Evolutionary conservation across 805 yeast genomes (phyloP).

Genomic region (Metahyphopichia silvanorum): DNA sequence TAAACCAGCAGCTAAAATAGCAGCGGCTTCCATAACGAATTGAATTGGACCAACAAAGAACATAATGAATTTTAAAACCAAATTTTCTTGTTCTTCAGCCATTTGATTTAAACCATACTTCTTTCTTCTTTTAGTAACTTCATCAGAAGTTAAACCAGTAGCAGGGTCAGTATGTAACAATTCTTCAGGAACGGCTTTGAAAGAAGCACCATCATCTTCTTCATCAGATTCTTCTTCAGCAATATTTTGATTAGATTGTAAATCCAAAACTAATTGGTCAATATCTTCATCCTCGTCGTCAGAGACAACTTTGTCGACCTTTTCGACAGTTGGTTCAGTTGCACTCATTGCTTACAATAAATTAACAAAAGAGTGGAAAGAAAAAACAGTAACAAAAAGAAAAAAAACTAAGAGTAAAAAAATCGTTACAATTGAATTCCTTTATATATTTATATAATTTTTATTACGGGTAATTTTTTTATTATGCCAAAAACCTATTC

Average conservation of each 20-base stretch:
- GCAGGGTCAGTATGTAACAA: slow-evolving; percentile 78
- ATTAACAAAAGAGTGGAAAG: slow-evolving; percentile 9
- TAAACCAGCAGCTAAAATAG: slow-evolving; percentile 90
- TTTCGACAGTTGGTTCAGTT: slow-evolving; percentile 55
- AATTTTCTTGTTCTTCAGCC: slow-evolving; percentile 84
- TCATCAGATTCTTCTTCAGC: slow-evolving; percentile 56
- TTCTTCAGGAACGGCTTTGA: slow-evolving; percentile 82
- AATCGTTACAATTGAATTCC: no score
- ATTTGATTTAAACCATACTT: slow-evolving; percentile 87
- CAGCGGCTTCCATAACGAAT: slow-evolving; percentile 97
- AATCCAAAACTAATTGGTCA: slow-evolving; percentile 68
- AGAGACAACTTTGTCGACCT: slow-evolving; percentile 49
- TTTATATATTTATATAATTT: no score
- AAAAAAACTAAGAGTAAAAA: slow-evolving; percentile 4
- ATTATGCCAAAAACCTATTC: no score
- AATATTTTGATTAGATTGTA: slow-evolving; percentile 64
- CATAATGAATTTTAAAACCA: slow-evolving; percentile 74
- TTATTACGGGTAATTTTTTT: no score
- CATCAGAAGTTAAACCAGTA: slow-evolving; percentile 73
- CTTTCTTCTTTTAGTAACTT: slow-evolving; percentile 81
- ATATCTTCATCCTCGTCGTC: slow-evolving; percentile 55
- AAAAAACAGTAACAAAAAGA: slow-evolving; percentile 4
- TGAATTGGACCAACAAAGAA: slow-evolving; percentile 95
- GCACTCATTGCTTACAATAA: slow-evolving; percentile 23
- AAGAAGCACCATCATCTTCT: slow-evolving; percentile 39